Evolutionary conservation across 768 basidiomycete species (phyloP), one percentile per base, ranked within the genome.

Genomic region (Candolleomyces eurysporus): DNA sequence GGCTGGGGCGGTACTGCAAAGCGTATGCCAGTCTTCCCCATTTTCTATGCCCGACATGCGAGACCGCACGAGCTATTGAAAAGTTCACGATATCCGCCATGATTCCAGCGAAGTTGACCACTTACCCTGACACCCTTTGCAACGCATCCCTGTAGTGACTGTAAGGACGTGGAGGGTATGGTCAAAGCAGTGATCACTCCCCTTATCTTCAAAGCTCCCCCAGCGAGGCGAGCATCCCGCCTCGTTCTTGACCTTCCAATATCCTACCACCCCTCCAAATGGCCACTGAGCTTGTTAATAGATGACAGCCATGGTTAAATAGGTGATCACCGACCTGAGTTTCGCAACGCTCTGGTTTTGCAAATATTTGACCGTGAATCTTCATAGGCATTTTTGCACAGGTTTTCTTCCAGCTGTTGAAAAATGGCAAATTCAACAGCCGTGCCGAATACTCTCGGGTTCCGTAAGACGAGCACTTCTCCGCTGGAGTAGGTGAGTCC

Each of bases 1-100:
- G 30, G 69, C 72, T 17, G 75, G 76, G 10, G 72, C 66, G 40
- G 67, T 73, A 11, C 58, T 57, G 60, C 76, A 77, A 36, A 77
- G 65, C 21, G 55, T 16, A 54, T 64, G 60, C 64, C 68, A 65
- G 55, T 75, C 69, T 58, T 75, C 70, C 0, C 64, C 64, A 0
- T 63, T 65, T 63, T 68, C 68, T 19, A 76, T 53, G 43, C 67
- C 66, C 64, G 63, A 67, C 30, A 76, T 65, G 22, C 69, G 72
- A 19, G 76, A 64, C 53, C 69, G 60, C 59, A 73, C 65, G 45
- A 70, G 69, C 76, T 77, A 31, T 19, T 26, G 26, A 5, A n/a
- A 48, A 9, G 1, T 22, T 22, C 0, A n/a, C 14, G 26, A 22
- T 46, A 54, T 64, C 55, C 40, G n/a, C 16, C 11, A 32, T 39